Conservation (phyloP, 768 basidiomycete genomes). For the Amanita exitialis region DNA sequence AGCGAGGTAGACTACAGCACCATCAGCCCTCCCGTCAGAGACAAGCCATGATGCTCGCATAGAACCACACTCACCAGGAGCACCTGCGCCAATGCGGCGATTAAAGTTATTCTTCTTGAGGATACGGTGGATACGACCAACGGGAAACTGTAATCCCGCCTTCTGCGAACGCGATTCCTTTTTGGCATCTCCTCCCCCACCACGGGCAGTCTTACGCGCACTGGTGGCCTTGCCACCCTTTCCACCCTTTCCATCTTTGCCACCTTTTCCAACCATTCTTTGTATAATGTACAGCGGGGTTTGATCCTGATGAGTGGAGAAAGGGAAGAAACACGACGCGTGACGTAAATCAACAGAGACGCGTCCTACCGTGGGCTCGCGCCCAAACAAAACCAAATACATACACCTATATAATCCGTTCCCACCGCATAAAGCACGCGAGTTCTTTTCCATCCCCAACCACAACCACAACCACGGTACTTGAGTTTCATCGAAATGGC, state of each 20-base stretch:
- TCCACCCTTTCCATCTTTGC: conserved; percentile 25
- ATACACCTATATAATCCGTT: conserved; percentile 21
- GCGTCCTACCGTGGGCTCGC: conserved; percentile 19
- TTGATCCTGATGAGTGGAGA: background rate
- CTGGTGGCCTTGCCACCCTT: conserved; percentile 33
- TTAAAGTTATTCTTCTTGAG: conserved; percentile 69
- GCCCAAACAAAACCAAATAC: conserved; percentile 24
- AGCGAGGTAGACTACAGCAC: conserved; percentile 57
- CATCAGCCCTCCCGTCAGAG: background rate
- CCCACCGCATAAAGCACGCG: conserved; percentile 9
- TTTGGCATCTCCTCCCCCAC: conserved; percentile 25
- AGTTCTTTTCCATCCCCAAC: conserved; percentile 11
- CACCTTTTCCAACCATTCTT: conserved; percentile 22
- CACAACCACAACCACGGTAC: conserved; percentile 14
- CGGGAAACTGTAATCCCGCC: conserved; percentile 62
- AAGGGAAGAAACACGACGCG: background rate
- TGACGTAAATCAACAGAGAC: conserved; percentile 20
- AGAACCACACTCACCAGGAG: conserved; percentile 36
- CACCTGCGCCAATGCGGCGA: conserved; percentile 67
- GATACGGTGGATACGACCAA: conserved; percentile 73
- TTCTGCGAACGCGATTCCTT: conserved; percentile 50
- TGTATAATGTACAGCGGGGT: too few species aligned
- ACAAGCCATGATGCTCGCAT: conserved; percentile 3
- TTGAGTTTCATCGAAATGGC: conserved; percentile 30
- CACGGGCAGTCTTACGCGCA: conserved; percentile 34